A percentile compares a stretch with the other conserved stretches of the same genome.
Evolutionary conservation across 2,329 filamentous ascomycete genomes (phyloP).

Genomic region (Xylariaceae sp.): DNA sequence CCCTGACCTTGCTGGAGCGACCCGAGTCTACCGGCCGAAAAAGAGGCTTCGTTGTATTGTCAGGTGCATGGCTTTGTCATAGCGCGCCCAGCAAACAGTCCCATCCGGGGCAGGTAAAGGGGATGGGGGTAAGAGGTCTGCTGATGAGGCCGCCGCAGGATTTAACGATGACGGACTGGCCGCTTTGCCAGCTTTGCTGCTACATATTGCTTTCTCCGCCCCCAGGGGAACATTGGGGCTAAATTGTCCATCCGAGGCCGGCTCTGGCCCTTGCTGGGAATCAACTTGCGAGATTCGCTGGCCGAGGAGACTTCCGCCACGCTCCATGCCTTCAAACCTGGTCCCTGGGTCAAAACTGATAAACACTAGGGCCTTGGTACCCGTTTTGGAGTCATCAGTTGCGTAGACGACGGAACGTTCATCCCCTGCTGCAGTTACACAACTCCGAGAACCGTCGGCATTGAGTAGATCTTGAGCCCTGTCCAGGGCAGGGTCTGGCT

Average conservation of each 20-base stretch:
- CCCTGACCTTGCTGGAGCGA: neutral
- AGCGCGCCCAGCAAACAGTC: constrained; percentile 6
- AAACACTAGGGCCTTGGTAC: constrained; percentile 26
- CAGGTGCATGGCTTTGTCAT: constrained; percentile 14
- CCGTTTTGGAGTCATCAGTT: constrained; percentile 19
- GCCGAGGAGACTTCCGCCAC: constrained; percentile 20
- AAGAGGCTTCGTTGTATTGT: constrained; percentile 10
- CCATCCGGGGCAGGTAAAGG: neutral
- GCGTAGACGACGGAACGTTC: constrained; percentile 31
- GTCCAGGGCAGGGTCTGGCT: constrained; percentile 13
- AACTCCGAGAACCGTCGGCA: constrained; percentile 19
- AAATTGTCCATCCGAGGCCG: neutral
- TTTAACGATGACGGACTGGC: neutral
- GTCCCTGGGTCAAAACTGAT: constrained; percentile 31
- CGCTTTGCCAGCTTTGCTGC: neutral
- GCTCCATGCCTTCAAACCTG: constrained; percentile 25
- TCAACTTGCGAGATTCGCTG: constrained; percentile 14
- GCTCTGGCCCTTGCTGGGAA: neutral
- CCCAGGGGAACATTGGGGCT: constrained; percentile 9
- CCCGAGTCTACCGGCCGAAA: constrained; percentile 8
- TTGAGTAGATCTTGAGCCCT: constrained; percentile 26
- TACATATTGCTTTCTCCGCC: constrained; percentile 1
- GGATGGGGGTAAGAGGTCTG: neutral
- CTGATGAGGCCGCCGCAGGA: neutral
- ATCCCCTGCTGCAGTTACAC: constrained; percentile 25